Evolutionary conservation across 139 green algal genomes (phyloP), one percentile per base, ranked within the genome.

Genomic region (Micractinium conductrix): DNA sequence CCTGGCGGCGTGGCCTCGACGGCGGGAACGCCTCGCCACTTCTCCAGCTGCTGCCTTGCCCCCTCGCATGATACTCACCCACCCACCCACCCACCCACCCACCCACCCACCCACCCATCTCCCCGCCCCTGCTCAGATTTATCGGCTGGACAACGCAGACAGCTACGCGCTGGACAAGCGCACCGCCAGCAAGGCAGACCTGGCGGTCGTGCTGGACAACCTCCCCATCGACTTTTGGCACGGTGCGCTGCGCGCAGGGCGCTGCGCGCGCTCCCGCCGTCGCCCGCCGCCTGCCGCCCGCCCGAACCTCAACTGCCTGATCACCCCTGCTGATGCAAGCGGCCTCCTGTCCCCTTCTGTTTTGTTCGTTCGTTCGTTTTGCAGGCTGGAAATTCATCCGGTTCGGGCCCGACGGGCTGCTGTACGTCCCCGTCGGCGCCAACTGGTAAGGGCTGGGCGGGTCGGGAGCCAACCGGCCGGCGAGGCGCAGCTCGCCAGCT

Each of bases 381-480:
- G 48, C 48, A 58, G 50, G 74, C 33, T 89, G 86, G 86, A 87
- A 84, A 40, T 89, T 80, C 75, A 78, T 86, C 33, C 68, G 50
- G 9, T 89, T 89, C 50, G 75, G 81, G 3, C 86, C 86, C 28
- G 81, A 89, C 68, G 81, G 65, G 30, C 74, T 72, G 44, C 74
- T 89, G 43, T 89, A 85, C 79, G 14, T 89, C 19, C 67, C 86
- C 21, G 75, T 89, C 63, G 81, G 81, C n/a, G 74, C 73, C 65
- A 42, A 68, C 68, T 85, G 24, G 68, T 75, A 38, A 45, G 68
- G 21, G 10, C 37, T 10, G 17, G 12, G 2, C 9, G 4, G 67
- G 14, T 14, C 30, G 65, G 4, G 30, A 72, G 65, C n/a, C n/a
- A n/a, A n/a, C n/a, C n/a, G 58, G 58, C 58, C 58, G 30, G 58